A percentile compares a stretch with the other conserved stretches of the same genome.
phyloP scores from a whole-genome alignment of 208 protist genomes.

The Trichomonas vaginalis region DNA sequence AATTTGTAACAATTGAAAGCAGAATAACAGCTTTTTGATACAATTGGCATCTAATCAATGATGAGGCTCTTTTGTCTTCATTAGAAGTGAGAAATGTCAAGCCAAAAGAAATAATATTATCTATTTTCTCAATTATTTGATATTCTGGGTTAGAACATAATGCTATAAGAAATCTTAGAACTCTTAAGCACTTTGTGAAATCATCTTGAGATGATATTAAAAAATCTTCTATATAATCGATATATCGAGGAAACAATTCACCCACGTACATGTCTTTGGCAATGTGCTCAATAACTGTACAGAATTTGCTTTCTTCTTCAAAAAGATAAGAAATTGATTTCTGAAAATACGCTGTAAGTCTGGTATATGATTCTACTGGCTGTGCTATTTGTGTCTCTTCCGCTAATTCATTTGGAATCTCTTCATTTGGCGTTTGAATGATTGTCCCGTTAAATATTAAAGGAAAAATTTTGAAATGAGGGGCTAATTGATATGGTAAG shows the following conservation, averaged over 20 bases:
- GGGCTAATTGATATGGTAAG: neutral
- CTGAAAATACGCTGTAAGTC: neutral
- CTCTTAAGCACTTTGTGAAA: neutral
- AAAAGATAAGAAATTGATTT: neutral
- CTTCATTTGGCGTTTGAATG: neutral
- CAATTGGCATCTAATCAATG: neutral
- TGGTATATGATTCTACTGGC: neutral
- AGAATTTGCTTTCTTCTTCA: neutral
- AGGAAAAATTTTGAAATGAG: neutral
- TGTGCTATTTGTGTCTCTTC: neutral
- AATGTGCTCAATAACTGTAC: neutral
- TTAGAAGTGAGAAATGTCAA: neutral
- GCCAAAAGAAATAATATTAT: neutral
- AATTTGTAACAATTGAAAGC: neutral
- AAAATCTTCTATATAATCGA: neutral
- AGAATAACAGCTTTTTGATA: neutral
- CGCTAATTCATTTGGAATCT: neutral
- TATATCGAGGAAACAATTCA: neutral
- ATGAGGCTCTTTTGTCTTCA: neutral
- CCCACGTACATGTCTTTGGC: neutral
- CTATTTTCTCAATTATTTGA: neutral
- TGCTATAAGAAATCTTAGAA: neutral
- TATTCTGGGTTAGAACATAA: neutral
- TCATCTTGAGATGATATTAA: neutral
- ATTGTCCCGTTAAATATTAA: neutral